Evolutionary conservation across 352 stramenopile genomes (phyloP).

Genomic region (Peronosclerospora sorghi): DNA sequence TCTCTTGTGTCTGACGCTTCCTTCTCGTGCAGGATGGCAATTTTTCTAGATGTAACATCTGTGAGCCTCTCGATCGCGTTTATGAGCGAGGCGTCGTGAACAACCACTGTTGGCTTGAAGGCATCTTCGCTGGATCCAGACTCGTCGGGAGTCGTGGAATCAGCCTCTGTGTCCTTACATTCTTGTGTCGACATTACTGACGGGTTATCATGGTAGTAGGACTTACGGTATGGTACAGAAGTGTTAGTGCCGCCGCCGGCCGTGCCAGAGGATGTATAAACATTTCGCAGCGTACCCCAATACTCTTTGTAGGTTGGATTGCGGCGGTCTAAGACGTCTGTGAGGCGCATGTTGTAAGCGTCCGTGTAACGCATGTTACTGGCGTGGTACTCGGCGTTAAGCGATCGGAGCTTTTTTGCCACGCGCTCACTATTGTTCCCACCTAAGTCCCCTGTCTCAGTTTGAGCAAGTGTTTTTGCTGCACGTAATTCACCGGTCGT

Average conservation of each 20-base stretch:
- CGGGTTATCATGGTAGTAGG: conserved; percentile 4
- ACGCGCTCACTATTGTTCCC: conserved; percentile 51
- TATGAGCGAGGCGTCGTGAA: conserved; percentile 50
- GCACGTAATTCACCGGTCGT: conserved; percentile 24
- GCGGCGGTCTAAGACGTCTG: conserved; percentile 28
- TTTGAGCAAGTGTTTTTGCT: conserved; percentile 22
- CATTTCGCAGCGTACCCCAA: conserved; percentile 53
- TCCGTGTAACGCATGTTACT: conserved; percentile 34
- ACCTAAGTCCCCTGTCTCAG: conserved; percentile 42
- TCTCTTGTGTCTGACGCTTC: conserved; percentile 17
- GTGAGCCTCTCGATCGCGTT: conserved; percentile 53
- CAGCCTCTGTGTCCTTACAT: conserved; percentile 28
- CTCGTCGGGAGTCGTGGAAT: conserved; percentile 50
- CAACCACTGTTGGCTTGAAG: conserved; percentile 30
- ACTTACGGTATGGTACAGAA: conserved; percentile 10
- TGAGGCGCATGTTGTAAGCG: conserved; percentile 27
- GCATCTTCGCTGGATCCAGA: conserved; percentile 27
- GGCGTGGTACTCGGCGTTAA: conserved; percentile 64
- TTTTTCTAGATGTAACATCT: conserved; percentile 43
- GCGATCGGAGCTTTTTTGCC: conserved; percentile 58
- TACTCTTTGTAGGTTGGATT: conserved; percentile 61
- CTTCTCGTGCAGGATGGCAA: conserved; percentile 25
- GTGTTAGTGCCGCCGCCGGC: conserved; percentile 2
- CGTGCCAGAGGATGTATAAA: conserved; percentile 34
- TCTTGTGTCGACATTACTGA: conserved; percentile 1